These are phyloP conservation scores for Cryptosporidium felis DNA, from an alignment of 169 alveolate species.

Conservation along the genomic window DNA sequence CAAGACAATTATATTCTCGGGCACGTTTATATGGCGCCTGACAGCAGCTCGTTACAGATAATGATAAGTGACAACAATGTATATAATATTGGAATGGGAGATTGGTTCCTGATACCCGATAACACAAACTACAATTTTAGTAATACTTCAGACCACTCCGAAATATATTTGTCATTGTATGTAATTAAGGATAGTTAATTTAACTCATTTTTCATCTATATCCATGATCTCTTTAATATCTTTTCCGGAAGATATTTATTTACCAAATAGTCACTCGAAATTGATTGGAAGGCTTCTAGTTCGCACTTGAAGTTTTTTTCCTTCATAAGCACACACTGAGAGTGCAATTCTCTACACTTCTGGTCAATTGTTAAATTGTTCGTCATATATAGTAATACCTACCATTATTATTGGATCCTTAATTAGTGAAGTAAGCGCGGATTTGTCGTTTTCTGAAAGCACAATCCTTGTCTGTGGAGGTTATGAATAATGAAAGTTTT, in stretches of 20 bases:
- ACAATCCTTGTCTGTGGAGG: slow-evolving; percentile 11
- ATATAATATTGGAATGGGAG: slow-evolving; percentile 55
- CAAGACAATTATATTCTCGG: slow-evolving; percentile 68
- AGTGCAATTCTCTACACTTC: slow-evolving; percentile 22
- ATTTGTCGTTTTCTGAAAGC: slow-evolving; percentile 38
- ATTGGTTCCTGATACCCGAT: slow-evolving; percentile 68
- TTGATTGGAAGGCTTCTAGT: slow-evolving; percentile 64
- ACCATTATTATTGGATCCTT: slow-evolving; percentile 37
- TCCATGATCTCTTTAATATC: slow-evolving; percentile 55
- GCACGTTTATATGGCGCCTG: slow-evolving; percentile 66
- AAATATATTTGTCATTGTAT: slow-evolving; percentile 41
- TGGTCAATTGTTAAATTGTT: background rate
- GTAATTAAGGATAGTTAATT: slow-evolving; percentile 60
- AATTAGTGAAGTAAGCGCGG: background rate
- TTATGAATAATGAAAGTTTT: background rate
- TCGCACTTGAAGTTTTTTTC: slow-evolving; percentile 42
- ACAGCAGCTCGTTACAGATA: slow-evolving; percentile 35
- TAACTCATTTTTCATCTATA: background rate
- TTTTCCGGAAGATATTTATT: slow-evolving; percentile 37
- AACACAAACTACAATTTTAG: slow-evolving; percentile 59
- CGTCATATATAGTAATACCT: background rate
- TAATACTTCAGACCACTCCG: slow-evolving; percentile 43
- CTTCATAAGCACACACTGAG: slow-evolving; percentile 21
- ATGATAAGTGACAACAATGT: slow-evolving; percentile 64
- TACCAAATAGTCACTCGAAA: slow-evolving; percentile 60